Base-by-base conservation (phyloP, 345 rosid species). In the Citrus reticulata region DNA sequence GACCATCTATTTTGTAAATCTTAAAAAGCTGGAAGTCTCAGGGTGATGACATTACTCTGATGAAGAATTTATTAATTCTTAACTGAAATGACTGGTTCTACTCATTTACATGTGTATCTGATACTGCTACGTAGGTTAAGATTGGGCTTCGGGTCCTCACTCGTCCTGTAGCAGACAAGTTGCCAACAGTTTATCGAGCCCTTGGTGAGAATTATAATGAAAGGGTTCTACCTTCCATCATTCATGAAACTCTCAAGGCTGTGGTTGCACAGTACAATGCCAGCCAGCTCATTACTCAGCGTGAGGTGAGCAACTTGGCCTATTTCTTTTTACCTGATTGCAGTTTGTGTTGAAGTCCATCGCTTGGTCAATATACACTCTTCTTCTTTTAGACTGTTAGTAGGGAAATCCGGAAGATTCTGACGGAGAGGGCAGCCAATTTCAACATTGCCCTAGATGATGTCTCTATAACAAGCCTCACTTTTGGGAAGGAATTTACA, bases 261-360 rank as follows among this genome's bases (percentile, higher is more conserved):
- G 99, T 95, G 65, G 97, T 95, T 63, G 99, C 98, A 49, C 97
- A 92, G 82, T 95, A 92, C 81, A 95, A 95, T 81, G 99, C 97
- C 70, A 95, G 98, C 82, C 98, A 95, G 86, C 97, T 94, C 68
- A 91, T 95, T 70, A 95, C 99, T 7, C 98, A 94, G 84, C 89
- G 98, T 87, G 99, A 96, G 91, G 98, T 92, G 64, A 16, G 76
- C 61, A 17, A 9, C 39, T 66, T 14, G 70, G 63, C 30, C 51
- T 37, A 13, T 54, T 70, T 39, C 27, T 32, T 65, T 54, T 17
- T n/a, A n/a, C 30, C 17, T 20, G 22, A 9, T 46, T 57, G 25
- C 67, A 40, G 25, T 17, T 22, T 37, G 27, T 39, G 32, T 54
- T 81, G 30, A 17, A 19, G 35, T 77, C 20, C 57, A 11, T 27